Conservation (phyloP, 495 filamentous ascomycete species). For the Trichoderma gamsii region DNA sequence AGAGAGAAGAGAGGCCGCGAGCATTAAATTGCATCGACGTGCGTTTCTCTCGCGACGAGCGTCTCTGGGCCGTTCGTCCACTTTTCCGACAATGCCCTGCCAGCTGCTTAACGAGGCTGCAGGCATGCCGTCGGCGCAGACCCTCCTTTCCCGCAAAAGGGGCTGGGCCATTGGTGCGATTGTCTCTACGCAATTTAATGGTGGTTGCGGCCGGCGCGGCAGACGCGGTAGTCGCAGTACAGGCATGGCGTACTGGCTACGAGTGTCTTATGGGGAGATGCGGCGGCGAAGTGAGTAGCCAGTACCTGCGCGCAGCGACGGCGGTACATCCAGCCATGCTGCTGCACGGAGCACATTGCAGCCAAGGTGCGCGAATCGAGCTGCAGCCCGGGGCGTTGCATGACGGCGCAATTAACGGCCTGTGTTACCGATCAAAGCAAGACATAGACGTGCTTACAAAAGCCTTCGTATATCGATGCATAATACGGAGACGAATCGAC, state of each 20-base stretch:
- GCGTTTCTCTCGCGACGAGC: background rate
- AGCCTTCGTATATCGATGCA: too few species aligned
- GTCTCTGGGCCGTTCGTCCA: constrained; percentile 8
- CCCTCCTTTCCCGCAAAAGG: constrained; percentile 2
- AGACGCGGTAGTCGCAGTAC: background rate
- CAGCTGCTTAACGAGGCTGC: constrained; percentile 1
- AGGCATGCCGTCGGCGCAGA: constrained; percentile 5
- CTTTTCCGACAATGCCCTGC: constrained; percentile 12
- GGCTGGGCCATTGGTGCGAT: constrained; percentile 13
- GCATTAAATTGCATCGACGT: background rate
- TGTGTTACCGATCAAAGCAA: background rate
- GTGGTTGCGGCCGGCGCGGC: background rate
- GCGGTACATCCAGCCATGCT: background rate
- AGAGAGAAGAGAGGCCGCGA: background rate
- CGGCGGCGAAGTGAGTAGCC: background rate
- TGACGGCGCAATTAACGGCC: constrained; percentile 4
- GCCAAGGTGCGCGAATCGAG: background rate
- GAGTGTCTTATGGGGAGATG: background rate
- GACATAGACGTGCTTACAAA: background rate
- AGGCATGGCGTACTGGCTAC: background rate
- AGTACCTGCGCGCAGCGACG: background rate
- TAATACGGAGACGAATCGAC: too few species aligned
- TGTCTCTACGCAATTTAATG: background rate
- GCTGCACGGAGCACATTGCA: background rate
- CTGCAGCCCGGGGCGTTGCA: background rate